Percentiles rank a stretch among this genome's conserved stretches.
phyloP scores from a whole-genome alignment of 208 protist genomes.

The Eutreptiella sp. region DNA sequence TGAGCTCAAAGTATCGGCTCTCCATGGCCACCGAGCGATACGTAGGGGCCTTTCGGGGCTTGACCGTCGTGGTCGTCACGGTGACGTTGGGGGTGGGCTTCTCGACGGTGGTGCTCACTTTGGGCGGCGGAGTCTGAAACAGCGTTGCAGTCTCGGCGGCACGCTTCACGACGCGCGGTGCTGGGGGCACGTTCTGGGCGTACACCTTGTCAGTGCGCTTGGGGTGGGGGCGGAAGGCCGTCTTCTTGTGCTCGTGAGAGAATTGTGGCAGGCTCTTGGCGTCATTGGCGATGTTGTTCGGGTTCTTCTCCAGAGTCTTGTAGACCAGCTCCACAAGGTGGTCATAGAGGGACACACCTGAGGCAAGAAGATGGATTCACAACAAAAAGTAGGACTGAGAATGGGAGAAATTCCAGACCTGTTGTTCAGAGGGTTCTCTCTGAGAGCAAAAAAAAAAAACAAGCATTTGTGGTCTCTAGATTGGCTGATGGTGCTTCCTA shows the following conservation, averaged over 20 bases:
- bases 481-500: too few relatives aligned
- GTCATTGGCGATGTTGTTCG: conserved; percentile 57
- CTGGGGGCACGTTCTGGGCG: conserved; percentile 43
- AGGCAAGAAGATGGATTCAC: conserved; percentile 3
- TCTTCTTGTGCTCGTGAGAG: conserved; percentile 60
- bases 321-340: conserved; percentile 75
- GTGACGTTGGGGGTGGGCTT: conserved; percentile 79
- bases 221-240: conserved; percentile 65
- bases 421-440: too few relatives aligned
- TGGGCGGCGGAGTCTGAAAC: conserved; percentile 59
- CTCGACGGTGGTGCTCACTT: conserved; percentile 69
- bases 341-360: conserved; percentile 52
- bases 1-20: conserved; percentile 7
- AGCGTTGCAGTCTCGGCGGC: conserved; percentile 62
- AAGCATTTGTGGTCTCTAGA: conserved; percentile 11
- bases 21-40: conserved; percentile 49
- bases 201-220: conserved; percentile 60
- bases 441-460: conserved; percentile 5
- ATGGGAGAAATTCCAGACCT: background rate
- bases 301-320: conserved; percentile 63
- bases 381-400: conserved; percentile 8
- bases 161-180: conserved; percentile 56
- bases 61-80: conserved; percentile 70
- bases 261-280: conserved; percentile 62
- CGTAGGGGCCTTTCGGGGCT: conserved; percentile 61